phyloP scores from a whole-genome alignment of 202 grass and related monocot genomes.

The Setaria italica region DNA sequence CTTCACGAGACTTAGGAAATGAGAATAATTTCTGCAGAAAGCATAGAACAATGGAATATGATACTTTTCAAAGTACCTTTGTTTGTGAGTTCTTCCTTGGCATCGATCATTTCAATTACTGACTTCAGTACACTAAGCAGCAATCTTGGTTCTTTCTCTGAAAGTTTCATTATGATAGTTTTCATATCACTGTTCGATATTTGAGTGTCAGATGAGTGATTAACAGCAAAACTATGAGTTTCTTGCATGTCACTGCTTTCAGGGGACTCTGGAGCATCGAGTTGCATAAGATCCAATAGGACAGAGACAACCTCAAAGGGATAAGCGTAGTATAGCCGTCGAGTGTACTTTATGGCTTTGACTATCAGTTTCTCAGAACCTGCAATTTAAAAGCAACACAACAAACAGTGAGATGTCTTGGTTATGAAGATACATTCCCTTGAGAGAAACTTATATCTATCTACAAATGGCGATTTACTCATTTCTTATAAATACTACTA shows the following conservation, averaged over 20 bases:
- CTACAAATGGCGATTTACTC: constrained; percentile 7
- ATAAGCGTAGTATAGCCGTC: constrained; percentile 67
- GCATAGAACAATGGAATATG: constrained; percentile 18
- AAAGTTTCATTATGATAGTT: constrained; percentile 60
- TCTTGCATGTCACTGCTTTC: constrained; percentile 48
- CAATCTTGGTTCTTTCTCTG: constrained; percentile 80
- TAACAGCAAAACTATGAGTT: constrained; percentile 47
- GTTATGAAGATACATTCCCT: constrained; percentile 1
- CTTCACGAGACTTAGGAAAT: constrained; percentile 8
- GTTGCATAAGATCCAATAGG: constrained; percentile 70
- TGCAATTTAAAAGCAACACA: constrained; percentile 42
- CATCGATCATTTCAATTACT: constrained; percentile 80
- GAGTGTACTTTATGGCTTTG: constrained; percentile 57
- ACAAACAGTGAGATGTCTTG: constrained; percentile 31
- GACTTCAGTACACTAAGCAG: constrained; percentile 73
- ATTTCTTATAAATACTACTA: constrained; percentile 13
- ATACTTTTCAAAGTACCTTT: constrained; percentile 44
- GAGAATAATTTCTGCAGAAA: constrained; percentile 3
- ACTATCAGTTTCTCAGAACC: constrained; percentile 67
- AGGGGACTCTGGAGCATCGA: constrained; percentile 53
- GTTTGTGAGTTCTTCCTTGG: constrained; percentile 44
- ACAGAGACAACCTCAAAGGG: constrained; percentile 72
- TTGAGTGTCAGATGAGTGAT: constrained; percentile 42
- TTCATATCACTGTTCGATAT: constrained; percentile 64
- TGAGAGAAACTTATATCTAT: not conserved